phyloP scores from a whole-genome alignment of 2,329 filamentous ascomycete genomes.

The Fusarium verticillioides region DNA sequence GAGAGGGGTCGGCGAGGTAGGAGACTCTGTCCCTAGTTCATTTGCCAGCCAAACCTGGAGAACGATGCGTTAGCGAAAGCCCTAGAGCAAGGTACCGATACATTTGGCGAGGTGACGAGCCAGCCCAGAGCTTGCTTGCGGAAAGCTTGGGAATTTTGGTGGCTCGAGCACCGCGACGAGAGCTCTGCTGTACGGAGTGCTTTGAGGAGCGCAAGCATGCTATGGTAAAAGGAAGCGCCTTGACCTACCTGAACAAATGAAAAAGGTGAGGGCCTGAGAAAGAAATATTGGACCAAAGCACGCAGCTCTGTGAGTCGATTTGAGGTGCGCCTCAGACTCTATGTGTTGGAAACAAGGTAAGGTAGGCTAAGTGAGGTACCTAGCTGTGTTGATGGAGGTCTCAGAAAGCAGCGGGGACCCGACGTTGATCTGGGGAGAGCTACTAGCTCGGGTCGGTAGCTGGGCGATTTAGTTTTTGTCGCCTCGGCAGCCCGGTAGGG shows the following conservation, averaged over 20 bases:
- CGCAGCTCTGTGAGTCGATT: constrained; percentile 5
- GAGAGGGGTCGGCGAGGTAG: constrained; percentile 32
- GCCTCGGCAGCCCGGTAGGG: constrained; percentile 32
- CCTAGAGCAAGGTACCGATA: constrained; percentile 42
- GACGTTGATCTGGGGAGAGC: constrained; percentile 43
- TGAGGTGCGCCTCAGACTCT: constrained; percentile 14
- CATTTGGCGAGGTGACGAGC: constrained; percentile 18
- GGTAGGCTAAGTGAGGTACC: neutral
- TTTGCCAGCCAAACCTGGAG: constrained; percentile 41
- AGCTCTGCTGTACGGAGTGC: neutral
- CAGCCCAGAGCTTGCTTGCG: constrained; percentile 27
- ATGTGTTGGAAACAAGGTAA: neutral
- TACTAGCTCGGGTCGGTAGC: constrained; percentile 35
- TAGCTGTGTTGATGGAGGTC: constrained; percentile 18
- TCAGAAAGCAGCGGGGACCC: constrained; percentile 22
- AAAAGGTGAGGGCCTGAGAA: neutral
- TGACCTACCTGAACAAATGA: constrained; percentile 19
- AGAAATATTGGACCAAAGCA: constrained; percentile 1
- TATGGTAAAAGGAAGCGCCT: neutral
- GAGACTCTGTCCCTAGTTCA: constrained; percentile 35
- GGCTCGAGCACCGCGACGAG: constrained; percentile 21
- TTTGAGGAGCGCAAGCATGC: constrained; percentile 1
- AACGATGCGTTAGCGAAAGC: constrained; percentile 37
- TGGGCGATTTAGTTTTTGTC: constrained; percentile 36
- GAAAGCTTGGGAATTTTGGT: constrained; percentile 28